Percentiles rank a stretch among this genome's conserved stretches.
Evolutionary conservation across 108 stramenopile species (phyloP).

Genomic region (Halocafeteria seosinensis): DNA sequence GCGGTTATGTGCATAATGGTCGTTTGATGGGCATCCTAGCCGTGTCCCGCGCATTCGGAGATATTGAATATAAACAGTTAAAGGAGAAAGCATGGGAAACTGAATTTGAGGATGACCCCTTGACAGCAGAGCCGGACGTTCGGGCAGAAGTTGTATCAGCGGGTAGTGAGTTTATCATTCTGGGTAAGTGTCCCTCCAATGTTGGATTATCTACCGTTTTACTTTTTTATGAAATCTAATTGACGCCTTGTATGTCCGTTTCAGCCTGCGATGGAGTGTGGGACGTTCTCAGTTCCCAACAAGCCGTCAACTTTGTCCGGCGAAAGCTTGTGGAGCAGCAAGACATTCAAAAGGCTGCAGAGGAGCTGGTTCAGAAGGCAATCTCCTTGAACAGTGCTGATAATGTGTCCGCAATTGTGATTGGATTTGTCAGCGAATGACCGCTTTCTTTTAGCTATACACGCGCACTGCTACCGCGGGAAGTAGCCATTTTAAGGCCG

Average conservation of each 20-base stretch:
- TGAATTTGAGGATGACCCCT: conserved; percentile 55
- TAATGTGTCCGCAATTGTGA: conserved; percentile 26
- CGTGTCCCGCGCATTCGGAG: conserved; percentile 78
- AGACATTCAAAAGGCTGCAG: conserved; percentile 29
- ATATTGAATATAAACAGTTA: conserved; percentile 43
- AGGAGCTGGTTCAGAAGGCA: conserved; percentile 22
- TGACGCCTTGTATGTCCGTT: too few species aligned
- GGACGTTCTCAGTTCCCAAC: conserved; percentile 66
- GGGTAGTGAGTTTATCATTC: conserved; percentile 66
- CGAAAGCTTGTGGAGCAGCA: conserved; percentile 60
- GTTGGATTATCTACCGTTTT: too few species aligned
- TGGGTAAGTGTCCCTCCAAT: too few species aligned
- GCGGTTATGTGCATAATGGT: conserved; percentile 46
- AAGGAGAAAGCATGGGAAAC: conserved; percentile 77
- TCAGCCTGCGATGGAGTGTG: conserved; percentile 84
- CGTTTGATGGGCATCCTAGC: conserved; percentile 87
- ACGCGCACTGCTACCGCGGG: too few species aligned
- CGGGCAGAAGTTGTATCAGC: conserved; percentile 35
- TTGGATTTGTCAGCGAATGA: too few species aligned
- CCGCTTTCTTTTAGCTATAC: too few species aligned
- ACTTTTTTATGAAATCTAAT: too few species aligned
- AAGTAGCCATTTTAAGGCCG: too few species aligned
- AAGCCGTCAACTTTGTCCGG: conserved; percentile 53
- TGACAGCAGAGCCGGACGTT: conserved; percentile 74
- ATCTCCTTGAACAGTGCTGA: conserved; percentile 23